phyloP scores from a whole-genome alignment of 345 rosid genomes.

The Turnera subulata region DNA sequence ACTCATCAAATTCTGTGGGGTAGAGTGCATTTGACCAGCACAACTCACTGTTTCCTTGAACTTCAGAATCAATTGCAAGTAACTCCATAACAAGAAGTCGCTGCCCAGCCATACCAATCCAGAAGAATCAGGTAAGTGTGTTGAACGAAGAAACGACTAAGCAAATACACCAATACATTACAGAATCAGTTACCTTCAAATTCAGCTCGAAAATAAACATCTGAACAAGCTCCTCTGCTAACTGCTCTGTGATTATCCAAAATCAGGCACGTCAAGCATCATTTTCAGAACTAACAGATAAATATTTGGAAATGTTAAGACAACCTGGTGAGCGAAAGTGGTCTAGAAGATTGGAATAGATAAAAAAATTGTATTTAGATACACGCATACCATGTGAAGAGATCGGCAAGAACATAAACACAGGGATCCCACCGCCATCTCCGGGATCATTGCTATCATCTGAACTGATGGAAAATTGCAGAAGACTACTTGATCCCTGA shows the following conservation, averaged over 20 bases:
- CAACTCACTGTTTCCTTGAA: conserved; percentile 25
- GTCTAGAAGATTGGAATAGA: neutral
- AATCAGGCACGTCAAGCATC: too few species aligned
- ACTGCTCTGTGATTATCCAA: conserved; percentile 46
- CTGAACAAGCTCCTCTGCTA: conserved; percentile 71
- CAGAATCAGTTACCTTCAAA: conserved; percentile 52
- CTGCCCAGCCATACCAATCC: conserved; percentile 34
- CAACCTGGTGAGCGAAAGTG: neutral
- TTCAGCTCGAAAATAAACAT: conserved; percentile 68
- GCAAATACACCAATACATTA: neutral
- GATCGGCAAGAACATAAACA: conserved; percentile 56
- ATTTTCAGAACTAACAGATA: too few species aligned
- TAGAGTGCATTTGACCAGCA: conserved; percentile 73
- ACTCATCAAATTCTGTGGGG: conserved; percentile 61
- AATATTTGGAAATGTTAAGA: neutral
- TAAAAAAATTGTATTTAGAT: neutral
- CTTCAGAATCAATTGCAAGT: conserved; percentile 43
- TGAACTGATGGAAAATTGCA: conserved; percentile 53
- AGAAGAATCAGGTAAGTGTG: neutral
- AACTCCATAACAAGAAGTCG: conserved; percentile 58
- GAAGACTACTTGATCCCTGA: conserved; percentile 46
- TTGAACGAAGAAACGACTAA: neutral
- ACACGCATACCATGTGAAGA: conserved; percentile 45
- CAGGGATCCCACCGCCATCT: conserved; percentile 72
- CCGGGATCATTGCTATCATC: conserved; percentile 54